Percentiles rank a stretch among this genome's conserved stretches.
Conservation (phyloP, 768 basidiomycete genomes). For the Lactarius sp. region DNA sequence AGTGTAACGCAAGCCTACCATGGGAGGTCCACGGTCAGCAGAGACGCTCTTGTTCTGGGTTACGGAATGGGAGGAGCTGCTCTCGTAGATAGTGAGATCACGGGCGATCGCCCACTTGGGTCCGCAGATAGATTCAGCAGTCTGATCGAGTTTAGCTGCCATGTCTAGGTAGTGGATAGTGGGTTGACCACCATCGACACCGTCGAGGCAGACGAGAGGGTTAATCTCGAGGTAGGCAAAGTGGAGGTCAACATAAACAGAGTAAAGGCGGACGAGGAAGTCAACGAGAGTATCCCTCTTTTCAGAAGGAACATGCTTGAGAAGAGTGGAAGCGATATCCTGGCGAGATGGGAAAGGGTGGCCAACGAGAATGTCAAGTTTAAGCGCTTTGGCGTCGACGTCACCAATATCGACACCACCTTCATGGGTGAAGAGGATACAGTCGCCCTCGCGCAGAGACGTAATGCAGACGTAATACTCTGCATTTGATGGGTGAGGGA, state of each 20-base stretch:
- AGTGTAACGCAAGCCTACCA: constrained; percentile 47
- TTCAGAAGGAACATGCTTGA: constrained; percentile 73
- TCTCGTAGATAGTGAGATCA: constrained; percentile 73
- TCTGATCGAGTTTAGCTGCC: constrained; percentile 99
- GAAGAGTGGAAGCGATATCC: constrained; percentile 66
- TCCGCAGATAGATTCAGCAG: constrained; percentile 95
- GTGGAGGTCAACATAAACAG: constrained; percentile 97
- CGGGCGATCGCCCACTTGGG: constrained; percentile 99
- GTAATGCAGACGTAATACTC: constrained; percentile 99
- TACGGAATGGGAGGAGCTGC: constrained; percentile 40
- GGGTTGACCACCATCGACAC: constrained; percentile 59
- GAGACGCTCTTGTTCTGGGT: constrained; percentile 49
- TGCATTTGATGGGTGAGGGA: constrained; percentile 87
- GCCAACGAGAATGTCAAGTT: constrained; percentile 75
- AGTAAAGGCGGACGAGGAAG: constrained; percentile 92
- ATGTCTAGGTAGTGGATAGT: constrained; percentile 96
- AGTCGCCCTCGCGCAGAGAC: constrained; percentile 89
- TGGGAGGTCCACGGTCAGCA: constrained; percentile 94
- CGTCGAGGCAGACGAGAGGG: constrained; percentile 92
- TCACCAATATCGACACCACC: constrained; percentile 99
- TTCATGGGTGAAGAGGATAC: constrained; percentile 97
- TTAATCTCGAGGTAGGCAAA: constrained; percentile 99
- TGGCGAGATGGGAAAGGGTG: constrained; percentile 79
- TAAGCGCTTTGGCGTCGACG: constrained; percentile 94
- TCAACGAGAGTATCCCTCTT: constrained; percentile 92